These are phyloP conservation scores for Pulicaria dysenterica DNA, from an alignment of 129 eudicot genomes.

Conservation along the genomic window DNA sequence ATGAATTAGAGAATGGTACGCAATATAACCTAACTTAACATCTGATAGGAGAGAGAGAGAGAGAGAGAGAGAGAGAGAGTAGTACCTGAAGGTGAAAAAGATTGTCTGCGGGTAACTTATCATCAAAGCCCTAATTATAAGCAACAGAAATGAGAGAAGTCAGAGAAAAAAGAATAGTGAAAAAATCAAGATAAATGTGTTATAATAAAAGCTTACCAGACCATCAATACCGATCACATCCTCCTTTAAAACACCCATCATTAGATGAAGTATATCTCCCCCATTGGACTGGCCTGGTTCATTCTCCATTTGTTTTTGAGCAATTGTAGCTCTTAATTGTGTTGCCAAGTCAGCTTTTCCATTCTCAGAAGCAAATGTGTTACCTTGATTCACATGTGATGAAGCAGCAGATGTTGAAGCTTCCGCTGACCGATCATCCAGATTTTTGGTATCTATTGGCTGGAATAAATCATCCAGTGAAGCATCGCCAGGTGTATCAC, in stretches of 20 bases:
- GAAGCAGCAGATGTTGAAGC: slow-evolving; percentile 82
- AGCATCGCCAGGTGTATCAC: slow-evolving; percentile 97
- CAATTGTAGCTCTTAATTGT: slow-evolving; percentile 85
- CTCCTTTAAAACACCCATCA: slow-evolving; percentile 88
- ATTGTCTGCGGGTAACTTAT: slow-evolving; percentile 86
- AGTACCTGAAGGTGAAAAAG: slow-evolving; percentile 83
- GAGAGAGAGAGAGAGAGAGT: not conserved
- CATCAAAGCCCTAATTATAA: slow-evolving; percentile 88
- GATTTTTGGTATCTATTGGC: slow-evolving; percentile 56
- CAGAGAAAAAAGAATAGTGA: slow-evolving; percentile 12
- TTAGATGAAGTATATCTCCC: slow-evolving; percentile 75
- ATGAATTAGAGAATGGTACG: slow-evolving; percentile 14
- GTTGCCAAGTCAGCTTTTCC: slow-evolving; percentile 80
- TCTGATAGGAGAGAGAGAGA: not conserved
- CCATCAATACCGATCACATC: slow-evolving; percentile 82
- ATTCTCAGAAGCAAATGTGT: slow-evolving; percentile 37
- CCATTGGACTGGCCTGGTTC: slow-evolving; percentile 67
- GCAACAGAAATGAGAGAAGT: slow-evolving; percentile 16
- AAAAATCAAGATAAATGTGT: slow-evolving; percentile 22
- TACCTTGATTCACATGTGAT: slow-evolving; percentile 50
- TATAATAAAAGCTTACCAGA: slow-evolving; percentile 52
- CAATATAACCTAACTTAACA: slow-evolving; percentile 18
- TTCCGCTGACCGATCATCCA: slow-evolving; percentile 54
- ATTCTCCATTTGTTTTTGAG: slow-evolving; percentile 86
- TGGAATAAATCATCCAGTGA: slow-evolving; percentile 89